Base-by-base conservation (phyloP, 164 flowering plant species). In the Sextonia rubra region DNA sequence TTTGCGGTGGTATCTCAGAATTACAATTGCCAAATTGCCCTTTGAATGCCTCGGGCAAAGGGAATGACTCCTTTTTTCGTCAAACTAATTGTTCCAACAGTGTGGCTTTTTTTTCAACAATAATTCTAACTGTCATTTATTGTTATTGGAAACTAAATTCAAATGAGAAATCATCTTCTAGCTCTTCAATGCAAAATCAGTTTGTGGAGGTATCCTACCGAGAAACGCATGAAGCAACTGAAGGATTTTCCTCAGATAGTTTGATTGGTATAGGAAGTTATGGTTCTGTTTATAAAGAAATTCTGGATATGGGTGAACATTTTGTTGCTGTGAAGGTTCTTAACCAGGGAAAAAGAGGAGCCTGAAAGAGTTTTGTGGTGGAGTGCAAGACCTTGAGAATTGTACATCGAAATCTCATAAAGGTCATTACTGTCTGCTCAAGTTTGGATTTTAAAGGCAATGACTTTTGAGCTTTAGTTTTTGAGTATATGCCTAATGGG, bases 281-380 rank as follows among this genome's bases (percentile, higher is more conserved):
- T 37, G 78, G 83, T 18, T 73, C 74, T 24, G 85, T 84, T 0
- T 84, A 80, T 66, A 82, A 73, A 72, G 85, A 80, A 62, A 15
- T n/a, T 44, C 44, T 80, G n/a, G 22, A 55, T 24, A 18, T 29
- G 0, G 70, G 62, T 12, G 77, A 23, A 24, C 24, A 12, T 25
- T 15, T 63, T 32, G 77, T 82, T 6, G 87, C 87, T 0, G 73
- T 84, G 24, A 84, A 85, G 49, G 85, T 84, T 0, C 22, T 84
- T 4, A 69, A 82, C 47, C 79, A 78, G 23, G 71, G 72, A 44
- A 71, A 58, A 17, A 58, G 27, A 12, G 78, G 80, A 69, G 83
- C 80, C 60, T 70, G 69, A 2, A 77, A 71, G 69, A 76, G 77
- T 47, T 80, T 84, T 64, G 24, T 23, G 1, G 69, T 58, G 0